These are phyloP conservation scores for Adansonia rubrostipa DNA, from an alignment of 441 rosid species.

Conservation along the genomic window DNA sequence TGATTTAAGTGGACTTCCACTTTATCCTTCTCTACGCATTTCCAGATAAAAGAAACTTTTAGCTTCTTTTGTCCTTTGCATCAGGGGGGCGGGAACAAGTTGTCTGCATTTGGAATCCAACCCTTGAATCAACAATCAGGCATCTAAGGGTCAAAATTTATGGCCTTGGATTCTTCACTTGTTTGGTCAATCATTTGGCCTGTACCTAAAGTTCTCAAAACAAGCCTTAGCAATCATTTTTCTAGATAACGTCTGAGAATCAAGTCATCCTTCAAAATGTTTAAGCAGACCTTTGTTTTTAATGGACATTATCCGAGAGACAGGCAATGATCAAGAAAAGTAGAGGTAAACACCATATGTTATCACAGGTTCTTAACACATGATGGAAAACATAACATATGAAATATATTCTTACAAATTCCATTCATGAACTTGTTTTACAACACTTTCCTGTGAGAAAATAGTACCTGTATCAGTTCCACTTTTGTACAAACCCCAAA, in stretches of 20 bases:
- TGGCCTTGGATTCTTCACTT: neutral
- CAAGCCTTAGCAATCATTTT: neutral
- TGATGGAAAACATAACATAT: constrained; percentile 7
- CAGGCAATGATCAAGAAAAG: neutral
- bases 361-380: neutral
- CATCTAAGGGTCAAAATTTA: neutral
- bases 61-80: constrained; percentile 2
- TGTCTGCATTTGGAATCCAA: neutral
- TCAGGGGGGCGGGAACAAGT: neutral
- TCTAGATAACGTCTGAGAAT: neutral
- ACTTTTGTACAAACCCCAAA: constrained; percentile 42
- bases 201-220: neutral
- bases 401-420: constrained; percentile 32
- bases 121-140: neutral
- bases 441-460: constrained; percentile 35
- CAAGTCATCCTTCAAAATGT: neutral
- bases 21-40: neutral
- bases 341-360: too few relatives aligned
- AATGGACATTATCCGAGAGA: neutral
- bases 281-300: neutral
- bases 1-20: neutral
- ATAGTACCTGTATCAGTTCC: constrained; percentile 36
- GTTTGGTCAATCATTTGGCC: neutral
- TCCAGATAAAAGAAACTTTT: too few relatives aligned
- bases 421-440: constrained; percentile 42